These are phyloP conservation scores for Kokia cookei DNA, from an alignment of 441 rosid genomes.

Conservation along the genomic window DNA sequence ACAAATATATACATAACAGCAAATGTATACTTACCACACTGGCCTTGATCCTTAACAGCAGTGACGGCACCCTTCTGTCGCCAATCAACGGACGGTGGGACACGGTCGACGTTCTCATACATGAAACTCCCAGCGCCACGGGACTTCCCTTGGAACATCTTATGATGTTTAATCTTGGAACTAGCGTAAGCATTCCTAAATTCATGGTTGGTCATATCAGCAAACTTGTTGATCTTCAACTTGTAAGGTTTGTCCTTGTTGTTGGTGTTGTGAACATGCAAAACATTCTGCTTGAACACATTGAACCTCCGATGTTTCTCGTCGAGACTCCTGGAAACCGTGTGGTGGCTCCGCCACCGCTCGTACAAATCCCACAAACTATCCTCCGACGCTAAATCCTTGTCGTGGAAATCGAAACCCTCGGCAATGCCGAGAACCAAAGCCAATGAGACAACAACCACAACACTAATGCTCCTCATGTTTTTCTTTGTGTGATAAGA, in stretches of 20 bases:
- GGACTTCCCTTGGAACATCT: conserved; percentile 43
- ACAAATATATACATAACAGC: not conserved
- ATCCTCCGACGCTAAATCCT: conserved; percentile 60
- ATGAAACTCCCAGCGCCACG: conserved; percentile 43
- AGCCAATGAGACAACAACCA: conserved; percentile 21
- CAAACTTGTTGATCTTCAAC: conserved; percentile 80
- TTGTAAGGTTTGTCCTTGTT: conserved; percentile 69
- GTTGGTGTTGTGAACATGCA: conserved; percentile 72
- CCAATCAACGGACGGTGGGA: conserved; percentile 67
- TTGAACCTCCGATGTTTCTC: conserved; percentile 63
- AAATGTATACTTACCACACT: conserved; percentile 53
- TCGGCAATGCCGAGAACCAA: conserved; percentile 31
- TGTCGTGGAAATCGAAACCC: conserved; percentile 64
- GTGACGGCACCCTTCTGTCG: conserved; percentile 72
- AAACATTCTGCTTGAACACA: conserved; percentile 71
- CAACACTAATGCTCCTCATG: not conserved
- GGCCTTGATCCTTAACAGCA: conserved; percentile 70
- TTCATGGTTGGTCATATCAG: conserved; percentile 79
- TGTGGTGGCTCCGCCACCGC: conserved; percentile 85
- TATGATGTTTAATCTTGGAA: conserved; percentile 69
- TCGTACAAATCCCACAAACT: conserved; percentile 64
- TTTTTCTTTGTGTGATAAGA: not conserved
- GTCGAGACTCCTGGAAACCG: conserved; percentile 51
- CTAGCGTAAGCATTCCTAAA: conserved; percentile 51
- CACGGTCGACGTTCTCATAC: conserved; percentile 36